Evolutionary conservation across 2,329 filamentous ascomycete species (phyloP), one percentile per base, ranked within the genome.

Genomic region (Verticillium albo-atrum): DNA sequence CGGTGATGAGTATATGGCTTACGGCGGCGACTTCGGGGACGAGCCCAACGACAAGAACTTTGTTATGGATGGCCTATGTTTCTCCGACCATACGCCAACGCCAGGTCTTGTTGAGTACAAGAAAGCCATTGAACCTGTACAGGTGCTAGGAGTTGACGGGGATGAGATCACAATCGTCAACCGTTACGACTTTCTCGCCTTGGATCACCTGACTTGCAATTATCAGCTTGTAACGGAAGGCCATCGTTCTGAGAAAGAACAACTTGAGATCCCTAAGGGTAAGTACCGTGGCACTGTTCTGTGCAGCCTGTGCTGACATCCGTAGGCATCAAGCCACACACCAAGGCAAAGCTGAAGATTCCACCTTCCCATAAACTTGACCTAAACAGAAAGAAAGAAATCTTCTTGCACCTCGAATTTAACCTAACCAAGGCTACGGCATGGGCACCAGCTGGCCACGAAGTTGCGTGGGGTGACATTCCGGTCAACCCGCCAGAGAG

Each of bases 1-100:
- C 23, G 77, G 77, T 28, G 72, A 75, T 47, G 72, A 76, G 54
- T 83, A 79, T 64, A 83, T 82, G 69, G 85, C 75, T 0, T 87
- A 86, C 50, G 85, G 85, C 1, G 84, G 85, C 2, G 85, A 88
- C 66, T 88, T 86, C 68, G 82, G 80, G 3, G 85, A 88, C 55
- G 72, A 79, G 0, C 84, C 84, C 0, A 84, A 88, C 63, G 85
- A 88, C 65, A 75, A 72, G 1, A 83, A 82, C 58, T 88, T 87
- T 56, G 79, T 84, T 50, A 79, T 85, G 75, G 83, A 86, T 60
- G 83, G 83, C 2, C 72, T 86, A 6, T 77, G 76, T 47, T 71
- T 76, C 7, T 79, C 78, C 4, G 71, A 77, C n/a, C 82, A 85
- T 63, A 76, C 71, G 0, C 79, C 82, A 0, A 79, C 76, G 0